phyloP scores from a whole-genome alignment of 2,329 filamentous ascomycete genomes.

The Fusarium sp. region DNA sequence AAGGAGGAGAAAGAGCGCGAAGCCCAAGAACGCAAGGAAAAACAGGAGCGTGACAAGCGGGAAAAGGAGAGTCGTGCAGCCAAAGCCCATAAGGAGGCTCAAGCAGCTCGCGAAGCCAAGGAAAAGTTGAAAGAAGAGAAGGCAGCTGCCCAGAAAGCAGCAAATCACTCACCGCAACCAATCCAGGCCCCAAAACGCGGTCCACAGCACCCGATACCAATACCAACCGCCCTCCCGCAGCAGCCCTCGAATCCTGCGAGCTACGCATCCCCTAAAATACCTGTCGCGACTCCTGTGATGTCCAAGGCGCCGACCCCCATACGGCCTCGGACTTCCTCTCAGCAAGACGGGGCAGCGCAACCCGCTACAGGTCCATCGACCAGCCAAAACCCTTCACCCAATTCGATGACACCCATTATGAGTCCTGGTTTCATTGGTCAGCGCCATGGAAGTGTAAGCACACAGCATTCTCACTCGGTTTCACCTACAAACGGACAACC shows the following conservation, averaged over 20 bases:
- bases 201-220: conserved; percentile 57
- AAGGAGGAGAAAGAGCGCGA: conserved; percentile 81
- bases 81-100: conserved; percentile 71
- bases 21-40: conserved; percentile 71
- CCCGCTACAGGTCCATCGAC: conserved; percentile 61
- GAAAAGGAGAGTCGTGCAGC: conserved; percentile 69
- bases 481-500: conserved; percentile 67
- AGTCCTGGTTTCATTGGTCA: conserved; percentile 74
- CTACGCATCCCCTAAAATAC: conserved; percentile 82
- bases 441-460: conserved; percentile 71
- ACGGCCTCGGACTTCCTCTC: conserved; percentile 80
- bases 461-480: conserved; percentile 58
- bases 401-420: conserved; percentile 73
- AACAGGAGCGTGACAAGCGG: conserved; percentile 73
- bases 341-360: conserved; percentile 79
- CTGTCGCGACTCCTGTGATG: conserved; percentile 82
- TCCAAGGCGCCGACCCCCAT: conserved; percentile 86
- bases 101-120: conserved; percentile 62
- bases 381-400: conserved; percentile 71
- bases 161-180: conserved; percentile 55
- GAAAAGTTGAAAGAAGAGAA: conserved; percentile 78
- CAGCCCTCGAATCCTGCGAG: conserved; percentile 69
- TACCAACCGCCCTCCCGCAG: conserved; percentile 68
- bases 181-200: conserved; percentile 56
- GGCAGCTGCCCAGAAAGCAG: conserved; percentile 52